Conservation (phyloP, 2,329 filamentous ascomycete species). For the Pseudonectria foliicola region DNA sequence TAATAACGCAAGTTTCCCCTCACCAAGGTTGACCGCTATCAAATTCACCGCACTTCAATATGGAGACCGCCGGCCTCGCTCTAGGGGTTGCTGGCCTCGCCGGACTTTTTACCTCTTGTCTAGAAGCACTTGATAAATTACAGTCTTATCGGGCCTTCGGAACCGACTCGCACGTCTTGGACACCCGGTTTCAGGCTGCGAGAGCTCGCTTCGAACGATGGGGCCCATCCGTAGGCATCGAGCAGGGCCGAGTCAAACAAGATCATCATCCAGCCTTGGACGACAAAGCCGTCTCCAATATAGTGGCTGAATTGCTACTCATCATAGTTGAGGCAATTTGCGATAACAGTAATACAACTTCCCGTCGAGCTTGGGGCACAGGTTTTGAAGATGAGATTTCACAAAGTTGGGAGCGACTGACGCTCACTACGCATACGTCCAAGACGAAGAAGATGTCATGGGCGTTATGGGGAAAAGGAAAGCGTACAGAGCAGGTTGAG, state of each 20-base stretch:
- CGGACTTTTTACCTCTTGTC: slow-evolving; percentile 15
- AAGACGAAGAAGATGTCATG: not conserved
- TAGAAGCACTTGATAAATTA: slow-evolving; percentile 12
- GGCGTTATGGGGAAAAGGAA: not conserved
- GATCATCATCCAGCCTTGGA: not conserved
- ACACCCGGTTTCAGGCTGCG: slow-evolving; percentile 7
- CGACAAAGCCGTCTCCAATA: not conserved
- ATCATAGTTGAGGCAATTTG: too few relatives aligned
- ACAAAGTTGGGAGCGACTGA: too few relatives aligned
- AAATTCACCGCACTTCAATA: too few relatives aligned
- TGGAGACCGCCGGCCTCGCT: slow-evolving; percentile 12
- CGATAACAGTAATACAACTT: too few relatives aligned
- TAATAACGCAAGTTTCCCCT: too few relatives aligned
- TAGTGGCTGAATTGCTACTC: too few relatives aligned
- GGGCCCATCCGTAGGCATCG: slow-evolving; percentile 15
- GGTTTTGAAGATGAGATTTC: too few relatives aligned
- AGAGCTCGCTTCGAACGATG: slow-evolving; percentile 14
- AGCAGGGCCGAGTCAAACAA: not conserved
- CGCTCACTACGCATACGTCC: too few relatives aligned
- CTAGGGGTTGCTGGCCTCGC: slow-evolving; percentile 12
- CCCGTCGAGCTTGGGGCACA: too few relatives aligned
- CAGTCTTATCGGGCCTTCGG: slow-evolving; percentile 9
- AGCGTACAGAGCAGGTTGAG: not conserved
- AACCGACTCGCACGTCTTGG: slow-evolving; percentile 7
- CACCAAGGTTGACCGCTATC: too few relatives aligned